Conservation (phyloP, 208 protist species). For the Tritrichomonas foetus region DNA sequence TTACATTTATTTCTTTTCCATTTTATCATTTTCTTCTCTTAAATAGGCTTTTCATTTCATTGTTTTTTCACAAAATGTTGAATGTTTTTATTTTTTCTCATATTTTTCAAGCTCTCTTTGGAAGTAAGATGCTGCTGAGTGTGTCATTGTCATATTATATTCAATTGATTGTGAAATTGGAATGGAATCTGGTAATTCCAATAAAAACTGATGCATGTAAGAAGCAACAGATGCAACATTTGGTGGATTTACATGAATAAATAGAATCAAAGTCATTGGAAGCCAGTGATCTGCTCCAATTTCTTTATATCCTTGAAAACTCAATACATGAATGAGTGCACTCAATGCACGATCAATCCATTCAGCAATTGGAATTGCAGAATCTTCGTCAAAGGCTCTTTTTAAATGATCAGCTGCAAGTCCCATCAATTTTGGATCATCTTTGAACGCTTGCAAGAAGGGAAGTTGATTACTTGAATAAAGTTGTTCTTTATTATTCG, state of each 20-base stretch:
- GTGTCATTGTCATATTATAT: constrained; percentile 32
- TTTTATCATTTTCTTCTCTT: no score
- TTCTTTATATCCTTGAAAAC: neutral
- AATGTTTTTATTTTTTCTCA: neutral
- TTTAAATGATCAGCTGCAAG: neutral
- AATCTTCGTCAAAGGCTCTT: neutral
- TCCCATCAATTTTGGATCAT: neutral
- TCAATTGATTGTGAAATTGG: neutral
- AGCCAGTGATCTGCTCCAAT: constrained; percentile 14
- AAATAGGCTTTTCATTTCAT: no score
- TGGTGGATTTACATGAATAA: neutral
- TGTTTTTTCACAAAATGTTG: no score
- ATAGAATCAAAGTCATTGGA: neutral
- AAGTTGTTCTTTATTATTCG: neutral
- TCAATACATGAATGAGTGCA: neutral
- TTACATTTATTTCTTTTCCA: no score
- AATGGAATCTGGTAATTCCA: neutral
- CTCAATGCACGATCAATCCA: neutral
- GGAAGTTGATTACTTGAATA: neutral
- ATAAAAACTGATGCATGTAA: neutral
- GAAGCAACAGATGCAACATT: neutral
- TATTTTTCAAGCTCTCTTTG: neutral
- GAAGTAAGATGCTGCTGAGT: neutral
- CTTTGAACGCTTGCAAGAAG: neutral
- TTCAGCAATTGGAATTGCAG: neutral